A percentile compares a stretch with the other conserved stretches of the same genome.
phyloP scores from a whole-genome alignment of 179 eudicot species.

The Gypsophila paniculata region DNA sequence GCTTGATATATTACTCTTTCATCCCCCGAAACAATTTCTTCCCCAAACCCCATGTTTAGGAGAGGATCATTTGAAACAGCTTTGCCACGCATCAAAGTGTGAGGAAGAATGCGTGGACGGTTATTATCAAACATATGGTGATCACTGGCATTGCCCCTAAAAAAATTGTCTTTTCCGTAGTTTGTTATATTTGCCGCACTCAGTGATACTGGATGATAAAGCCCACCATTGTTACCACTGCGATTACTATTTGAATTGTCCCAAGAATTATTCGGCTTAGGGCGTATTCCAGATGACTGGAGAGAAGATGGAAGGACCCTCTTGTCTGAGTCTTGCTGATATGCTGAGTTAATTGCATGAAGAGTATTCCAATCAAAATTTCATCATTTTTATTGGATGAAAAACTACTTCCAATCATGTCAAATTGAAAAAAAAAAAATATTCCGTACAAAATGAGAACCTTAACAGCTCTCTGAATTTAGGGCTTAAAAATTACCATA shows the following conservation, averaged over 20 bases:
- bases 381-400: constrained; percentile 15
- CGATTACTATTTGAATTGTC: constrained; percentile 41
- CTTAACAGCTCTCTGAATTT: constrained; percentile 18
- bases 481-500: constrained; percentile 27
- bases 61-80: constrained; percentile 45
- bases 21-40: constrained; percentile 63
- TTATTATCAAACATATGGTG: constrained; percentile 33
- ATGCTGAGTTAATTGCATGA: constrained; percentile 26
- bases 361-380: constrained; percentile 18
- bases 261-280: constrained; percentile 30
- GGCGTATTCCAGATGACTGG: constrained; percentile 32
- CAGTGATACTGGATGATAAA: constrained; percentile 27
- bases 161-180: constrained; percentile 29
- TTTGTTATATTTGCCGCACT: too few species aligned
- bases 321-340: constrained; percentile 32
- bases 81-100: constrained; percentile 53
- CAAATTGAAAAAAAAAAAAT: not conserved
- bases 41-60: constrained; percentile 44
- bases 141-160: constrained; percentile 34
- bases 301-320: constrained; percentile 60
- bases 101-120: constrained; percentile 58
- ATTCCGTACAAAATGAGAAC: constrained; percentile 11
- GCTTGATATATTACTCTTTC: constrained; percentile 82
- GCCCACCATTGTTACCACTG: constrained; percentile 39
- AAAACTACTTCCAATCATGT: constrained; percentile 31